phyloP scores from a whole-genome alignment of 768 basidiomycete species.

The Naganishia randhawae region DNA sequence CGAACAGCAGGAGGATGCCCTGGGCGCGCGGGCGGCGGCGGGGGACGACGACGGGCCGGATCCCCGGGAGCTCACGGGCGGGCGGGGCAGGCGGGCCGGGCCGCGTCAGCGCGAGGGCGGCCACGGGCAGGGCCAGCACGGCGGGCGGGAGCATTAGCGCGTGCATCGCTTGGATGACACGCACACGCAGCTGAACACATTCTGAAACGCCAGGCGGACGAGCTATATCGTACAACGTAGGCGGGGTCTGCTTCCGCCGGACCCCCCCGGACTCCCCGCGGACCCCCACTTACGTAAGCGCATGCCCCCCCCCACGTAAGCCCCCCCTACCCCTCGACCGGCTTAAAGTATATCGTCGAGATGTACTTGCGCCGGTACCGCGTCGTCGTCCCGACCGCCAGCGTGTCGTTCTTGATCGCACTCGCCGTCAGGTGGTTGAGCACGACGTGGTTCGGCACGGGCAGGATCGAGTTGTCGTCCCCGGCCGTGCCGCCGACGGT shows the following conservation, averaged over 20 bases:
- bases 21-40: conserved; percentile 69
- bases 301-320: neutral
- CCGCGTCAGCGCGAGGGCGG: neutral
- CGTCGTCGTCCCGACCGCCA: conserved; percentile 87
- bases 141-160: conserved; percentile 1
- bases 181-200: neutral
- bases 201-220: neutral
- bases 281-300: neutral
- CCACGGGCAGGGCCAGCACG: neutral
- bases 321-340: conserved; percentile 39
- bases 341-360: conserved; percentile 79
- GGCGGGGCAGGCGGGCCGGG: too few species aligned
- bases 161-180: neutral
- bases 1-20: conserved; percentile 68
- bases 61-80: conserved; percentile 33
- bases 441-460: conserved; percentile 89
- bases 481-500: conserved; percentile 40
- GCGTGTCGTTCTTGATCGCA: conserved; percentile 85
- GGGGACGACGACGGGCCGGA: conserved; percentile 54
- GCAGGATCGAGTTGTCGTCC: conserved; percentile 85
- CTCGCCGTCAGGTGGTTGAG: conserved; percentile 92
- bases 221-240: neutral
- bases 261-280: too few species aligned
- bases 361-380: conserved; percentile 90
- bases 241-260: too few species aligned